Conservation (phyloP, 148 eudicot species). For the Persicaria tinctoria region DNA sequence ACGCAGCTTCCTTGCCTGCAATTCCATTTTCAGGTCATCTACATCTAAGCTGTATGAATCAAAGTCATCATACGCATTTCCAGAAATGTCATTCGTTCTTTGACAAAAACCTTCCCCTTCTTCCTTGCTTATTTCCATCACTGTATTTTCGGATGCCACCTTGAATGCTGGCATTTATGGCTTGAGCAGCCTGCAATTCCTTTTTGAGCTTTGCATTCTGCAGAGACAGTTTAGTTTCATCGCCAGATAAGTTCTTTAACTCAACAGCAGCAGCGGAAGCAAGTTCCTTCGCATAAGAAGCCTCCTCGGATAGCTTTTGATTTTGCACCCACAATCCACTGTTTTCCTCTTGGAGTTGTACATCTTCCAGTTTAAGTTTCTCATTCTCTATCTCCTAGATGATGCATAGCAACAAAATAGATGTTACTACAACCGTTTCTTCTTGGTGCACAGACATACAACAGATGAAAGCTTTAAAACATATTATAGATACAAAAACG, state of each 20-base stretch:
- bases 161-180: background rate
- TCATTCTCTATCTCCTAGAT: too few relatives aligned
- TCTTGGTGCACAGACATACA: too few relatives aligned
- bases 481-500: too few relatives aligned
- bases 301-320: constrained; percentile 56
- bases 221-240: constrained; percentile 51
- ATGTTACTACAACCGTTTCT: too few relatives aligned
- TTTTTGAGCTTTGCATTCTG: constrained; percentile 44
- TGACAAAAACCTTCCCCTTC: constrained; percentile 16
- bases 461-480: too few relatives aligned
- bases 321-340: constrained; percentile 42
- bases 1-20: constrained; percentile 40
- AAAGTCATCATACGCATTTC: background rate
- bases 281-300: constrained; percentile 59
- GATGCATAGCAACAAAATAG: too few relatives aligned
- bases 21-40: constrained; percentile 17
- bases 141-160: constrained; percentile 5
- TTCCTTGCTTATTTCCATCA: constrained; percentile 21
- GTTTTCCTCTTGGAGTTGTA: constrained; percentile 43
- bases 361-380: constrained; percentile 50
- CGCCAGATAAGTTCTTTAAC: constrained; percentile 54
- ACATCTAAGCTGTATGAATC: too few relatives aligned
- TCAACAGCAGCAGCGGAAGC: constrained; percentile 75
- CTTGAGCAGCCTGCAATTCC: constrained; percentile 28
- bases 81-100: constrained; percentile 11